phyloP scores from a whole-genome alignment of 2,329 filamentous ascomycete genomes.

The Aspergillus chevalieri region DNA sequence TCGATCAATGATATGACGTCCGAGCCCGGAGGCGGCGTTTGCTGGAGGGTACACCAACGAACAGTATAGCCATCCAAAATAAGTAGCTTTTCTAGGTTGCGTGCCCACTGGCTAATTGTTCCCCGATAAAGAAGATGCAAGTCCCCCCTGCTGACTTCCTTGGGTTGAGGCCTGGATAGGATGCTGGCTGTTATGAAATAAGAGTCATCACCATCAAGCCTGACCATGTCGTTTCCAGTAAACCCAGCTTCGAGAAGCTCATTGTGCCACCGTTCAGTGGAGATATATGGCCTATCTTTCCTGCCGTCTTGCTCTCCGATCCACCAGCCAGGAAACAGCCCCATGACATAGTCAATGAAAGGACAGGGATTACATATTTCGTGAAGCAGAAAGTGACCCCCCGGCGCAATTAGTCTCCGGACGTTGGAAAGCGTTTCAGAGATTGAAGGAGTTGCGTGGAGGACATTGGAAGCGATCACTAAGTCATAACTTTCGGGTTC shows the following conservation, averaged over 20 bases:
- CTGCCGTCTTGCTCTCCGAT: too few relatives aligned
- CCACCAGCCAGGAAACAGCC: too few relatives aligned
- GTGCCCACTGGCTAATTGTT: background rate
- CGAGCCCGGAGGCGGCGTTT: background rate
- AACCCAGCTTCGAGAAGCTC: too few relatives aligned
- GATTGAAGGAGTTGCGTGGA: conserved; percentile 24
- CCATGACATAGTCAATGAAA: too few relatives aligned
- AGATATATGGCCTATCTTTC: too few relatives aligned
- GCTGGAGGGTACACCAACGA: conserved; percentile 2
- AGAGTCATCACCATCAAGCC: too few relatives aligned
- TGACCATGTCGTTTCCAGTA: too few relatives aligned
- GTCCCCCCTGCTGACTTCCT: too few relatives aligned
- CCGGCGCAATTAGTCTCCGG: conserved; percentile 20
- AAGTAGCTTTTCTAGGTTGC: background rate
- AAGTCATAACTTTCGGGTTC: conserved; percentile 17
- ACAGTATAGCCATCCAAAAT: background rate
- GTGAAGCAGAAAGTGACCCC: conserved; percentile 19
- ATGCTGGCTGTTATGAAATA: too few relatives aligned
- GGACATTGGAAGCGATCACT: conserved; percentile 24
- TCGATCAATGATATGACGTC: conserved; percentile 3
- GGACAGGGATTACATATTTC: too few relatives aligned
- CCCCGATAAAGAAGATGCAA: background rate
- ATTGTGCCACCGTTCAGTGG: too few relatives aligned
- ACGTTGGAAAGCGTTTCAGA: conserved; percentile 20
- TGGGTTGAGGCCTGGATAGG: too few relatives aligned